These are phyloP conservation scores for Choiromyces venosus DNA, from an alignment of 495 filamentous ascomycete genomes.

Conservation along the genomic window DNA sequence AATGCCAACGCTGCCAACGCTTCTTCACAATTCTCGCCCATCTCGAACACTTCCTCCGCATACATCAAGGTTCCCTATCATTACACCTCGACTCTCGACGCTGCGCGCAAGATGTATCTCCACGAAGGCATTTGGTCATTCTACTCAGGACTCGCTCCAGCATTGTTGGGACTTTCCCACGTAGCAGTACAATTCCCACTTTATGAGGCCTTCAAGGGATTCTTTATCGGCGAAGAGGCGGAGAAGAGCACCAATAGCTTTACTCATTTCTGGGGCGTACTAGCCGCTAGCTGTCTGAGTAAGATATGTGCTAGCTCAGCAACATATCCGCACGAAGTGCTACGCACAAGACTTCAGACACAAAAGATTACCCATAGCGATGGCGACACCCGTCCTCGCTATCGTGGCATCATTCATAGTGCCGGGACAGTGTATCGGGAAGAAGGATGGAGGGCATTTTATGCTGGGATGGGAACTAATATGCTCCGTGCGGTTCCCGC, in stretches of 20 bases:
- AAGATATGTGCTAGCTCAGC: constrained; percentile 92
- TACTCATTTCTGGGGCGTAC: constrained; percentile 66
- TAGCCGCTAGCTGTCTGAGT: constrained; percentile 84
- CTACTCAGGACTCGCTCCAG: constrained; percentile 91
- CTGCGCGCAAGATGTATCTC: constrained; percentile 88
- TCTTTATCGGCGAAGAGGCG: constrained; percentile 68
- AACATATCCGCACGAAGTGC: constrained; percentile 96
- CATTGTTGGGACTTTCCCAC: constrained; percentile 84
- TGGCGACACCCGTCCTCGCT: constrained; percentile 60
- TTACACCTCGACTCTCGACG: constrained; percentile 80
- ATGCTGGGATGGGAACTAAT: constrained; percentile 96
- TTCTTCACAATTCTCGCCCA: constrained; percentile 37
- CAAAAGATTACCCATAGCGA: constrained; percentile 52
- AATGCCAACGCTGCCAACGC: constrained; percentile 45
- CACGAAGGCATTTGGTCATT: constrained; percentile 83
- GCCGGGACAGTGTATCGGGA: constrained; percentile 77
- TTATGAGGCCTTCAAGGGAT: constrained; percentile 87
- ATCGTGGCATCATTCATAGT: constrained; percentile 74
- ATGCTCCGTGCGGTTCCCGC: constrained; percentile 92
- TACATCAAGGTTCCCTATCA: constrained; percentile 73
- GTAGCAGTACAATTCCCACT: constrained; percentile 97
- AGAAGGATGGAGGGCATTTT: constrained; percentile 95
- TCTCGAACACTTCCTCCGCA: constrained; percentile 49
- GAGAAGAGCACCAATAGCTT: constrained; percentile 46
- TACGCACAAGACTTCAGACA: constrained; percentile 82